Evolutionary conservation across 345 rosid species (phyloP).

Genomic region (Aethionema arabicum): DNA sequence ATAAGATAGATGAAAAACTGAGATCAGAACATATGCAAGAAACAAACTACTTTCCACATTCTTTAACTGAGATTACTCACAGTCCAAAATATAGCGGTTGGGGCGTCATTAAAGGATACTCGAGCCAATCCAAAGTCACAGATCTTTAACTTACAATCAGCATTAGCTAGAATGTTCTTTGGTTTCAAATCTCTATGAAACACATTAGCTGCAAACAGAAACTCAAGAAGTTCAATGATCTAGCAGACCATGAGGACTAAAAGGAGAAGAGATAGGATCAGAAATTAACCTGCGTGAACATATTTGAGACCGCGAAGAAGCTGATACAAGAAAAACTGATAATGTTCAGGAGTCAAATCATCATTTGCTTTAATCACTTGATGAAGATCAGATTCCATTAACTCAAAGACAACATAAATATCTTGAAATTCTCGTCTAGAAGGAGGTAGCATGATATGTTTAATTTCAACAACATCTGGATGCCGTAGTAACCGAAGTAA

Average conservation of each 20-base stretch:
- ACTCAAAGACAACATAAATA: slow-evolving; percentile 91
- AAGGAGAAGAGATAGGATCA: slow-evolving; percentile 7
- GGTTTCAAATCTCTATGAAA: slow-evolving; percentile 98
- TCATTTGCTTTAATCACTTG: slow-evolving; percentile 96
- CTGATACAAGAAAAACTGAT: slow-evolving; percentile 95
- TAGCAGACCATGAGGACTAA: slow-evolving; percentile 6
- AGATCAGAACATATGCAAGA: not conserved
- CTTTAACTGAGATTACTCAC: slow-evolving; percentile 49
- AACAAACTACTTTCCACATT: not conserved
- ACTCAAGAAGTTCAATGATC: slow-evolving; percentile 9
- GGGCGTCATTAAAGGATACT: slow-evolving; percentile 94
- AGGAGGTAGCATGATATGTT: slow-evolving; percentile 98
- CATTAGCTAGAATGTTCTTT: slow-evolving; percentile 97
- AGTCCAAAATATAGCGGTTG: slow-evolving; percentile 97
- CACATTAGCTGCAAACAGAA: slow-evolving; percentile 72
- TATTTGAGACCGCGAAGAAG: slow-evolving; percentile 97
- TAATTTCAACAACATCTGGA: slow-evolving; percentile 92
- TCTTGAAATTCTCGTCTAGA: slow-evolving; percentile 90
- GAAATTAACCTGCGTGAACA: slow-evolving; percentile 70
- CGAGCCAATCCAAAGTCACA: slow-evolving; percentile 99
- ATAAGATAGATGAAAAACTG: slow-evolving; percentile 12
- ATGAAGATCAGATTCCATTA: slow-evolving; percentile 99
- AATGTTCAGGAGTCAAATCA: slow-evolving; percentile 94
- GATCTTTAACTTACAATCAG: slow-evolving; percentile 96
- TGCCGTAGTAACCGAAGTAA: slow-evolving; percentile 90